Percentiles rank a stretch among this genome's conserved stretches.
phyloP scores from a whole-genome alignment of 331 rosid species.

The Quercus phellos region DNA sequence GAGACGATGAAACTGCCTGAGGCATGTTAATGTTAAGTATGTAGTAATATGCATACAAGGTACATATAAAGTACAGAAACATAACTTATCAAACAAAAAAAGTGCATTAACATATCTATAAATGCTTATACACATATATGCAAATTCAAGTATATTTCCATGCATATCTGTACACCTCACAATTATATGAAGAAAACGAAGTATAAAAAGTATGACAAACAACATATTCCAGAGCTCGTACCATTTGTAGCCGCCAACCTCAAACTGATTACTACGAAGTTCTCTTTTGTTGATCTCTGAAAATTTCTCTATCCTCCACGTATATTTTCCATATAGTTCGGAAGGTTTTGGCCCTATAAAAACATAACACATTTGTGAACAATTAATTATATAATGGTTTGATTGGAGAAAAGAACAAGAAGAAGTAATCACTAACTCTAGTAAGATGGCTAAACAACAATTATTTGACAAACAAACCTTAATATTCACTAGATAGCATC shows the following conservation, averaged over 20 bases:
- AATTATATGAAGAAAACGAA: background rate
- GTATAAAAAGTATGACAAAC: conserved; percentile 9
- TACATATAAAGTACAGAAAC: background rate
- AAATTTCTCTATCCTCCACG: conserved; percentile 98
- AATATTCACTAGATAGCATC: background rate
- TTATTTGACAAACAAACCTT: background rate
- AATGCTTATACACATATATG: background rate
- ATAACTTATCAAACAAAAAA: background rate
- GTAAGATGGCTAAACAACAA: background rate
- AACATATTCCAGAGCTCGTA: conserved; percentile 29
- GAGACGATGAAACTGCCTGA: background rate
- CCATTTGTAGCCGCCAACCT: conserved; percentile 99
- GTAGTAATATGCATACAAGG: background rate
- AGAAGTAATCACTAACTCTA: background rate
- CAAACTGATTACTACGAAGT: conserved; percentile 93
- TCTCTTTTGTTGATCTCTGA: conserved; percentile 95
- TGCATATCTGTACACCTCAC: background rate
- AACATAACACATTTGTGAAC: conserved; percentile 10
- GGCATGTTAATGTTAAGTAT: background rate
- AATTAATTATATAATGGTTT: background rate
- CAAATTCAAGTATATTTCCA: background rate
- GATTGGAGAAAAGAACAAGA: background rate
- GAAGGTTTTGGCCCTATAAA: conserved; percentile 82
- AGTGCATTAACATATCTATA: background rate
- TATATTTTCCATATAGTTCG: conserved; percentile 75